Conservation (phyloP, 2,329 filamentous ascomycete genomes). For the Xylariaceae sp. region DNA sequence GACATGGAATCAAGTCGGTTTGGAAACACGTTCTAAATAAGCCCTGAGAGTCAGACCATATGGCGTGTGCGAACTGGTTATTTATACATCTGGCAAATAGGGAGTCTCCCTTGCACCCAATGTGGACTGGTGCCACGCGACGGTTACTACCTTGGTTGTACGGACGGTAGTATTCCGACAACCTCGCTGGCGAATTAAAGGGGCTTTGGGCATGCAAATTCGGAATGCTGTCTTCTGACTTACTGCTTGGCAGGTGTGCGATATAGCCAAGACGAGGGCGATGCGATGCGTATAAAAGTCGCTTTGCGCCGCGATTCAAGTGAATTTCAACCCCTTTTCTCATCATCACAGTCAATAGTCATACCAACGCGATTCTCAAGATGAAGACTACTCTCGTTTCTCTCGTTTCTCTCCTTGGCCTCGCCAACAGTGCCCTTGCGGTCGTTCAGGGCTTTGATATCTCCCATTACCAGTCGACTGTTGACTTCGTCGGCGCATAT, state of each 20-base stretch:
- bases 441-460: conserved; percentile 40
- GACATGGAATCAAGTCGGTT: too few relatives aligned
- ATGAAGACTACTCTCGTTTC: conserved; percentile 21
- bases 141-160: neutral
- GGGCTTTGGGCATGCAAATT: conserved; percentile 9
- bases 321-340: neutral
- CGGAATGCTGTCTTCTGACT: conserved; percentile 6
- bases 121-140: neutral
- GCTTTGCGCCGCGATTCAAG: conserved; percentile 2
- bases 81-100: neutral
- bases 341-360: neutral
- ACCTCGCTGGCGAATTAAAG: conserved; percentile 7
- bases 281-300: conserved; percentile 8
- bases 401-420: conserved; percentile 13
- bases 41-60: neutral
- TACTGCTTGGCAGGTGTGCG: neutral
- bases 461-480: conserved; percentile 36
- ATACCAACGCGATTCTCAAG: conserved; percentile 1
- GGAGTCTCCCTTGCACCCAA: neutral
- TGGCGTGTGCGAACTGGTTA: neutral
- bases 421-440: conserved; percentile 26
- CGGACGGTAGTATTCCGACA: neutral
- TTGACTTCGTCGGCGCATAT: conserved; percentile 37
- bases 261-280: neutral
- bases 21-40: too few relatives aligned